These are phyloP conservation scores for Thinopyrum obtusiflorum DNA, from an alignment of 202 grass and related monocot species.

Conservation along the genomic window DNA sequence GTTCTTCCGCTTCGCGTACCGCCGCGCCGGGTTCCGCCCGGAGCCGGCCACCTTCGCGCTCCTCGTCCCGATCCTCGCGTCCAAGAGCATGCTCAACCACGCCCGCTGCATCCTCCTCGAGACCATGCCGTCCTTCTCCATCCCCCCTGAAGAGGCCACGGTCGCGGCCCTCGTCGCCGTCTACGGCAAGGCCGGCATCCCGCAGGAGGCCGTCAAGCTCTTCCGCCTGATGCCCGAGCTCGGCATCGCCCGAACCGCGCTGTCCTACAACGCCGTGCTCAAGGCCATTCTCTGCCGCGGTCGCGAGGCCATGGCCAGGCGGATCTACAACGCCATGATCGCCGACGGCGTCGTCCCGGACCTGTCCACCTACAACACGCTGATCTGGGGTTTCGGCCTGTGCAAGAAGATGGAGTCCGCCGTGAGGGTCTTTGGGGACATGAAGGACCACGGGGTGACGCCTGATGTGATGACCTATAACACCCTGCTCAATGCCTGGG, in stretches of 20 bases:
- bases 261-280: conserved; percentile 76
- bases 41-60: conserved; percentile 55
- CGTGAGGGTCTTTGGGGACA: conserved; percentile 62
- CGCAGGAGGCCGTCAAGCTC: conserved; percentile 79
- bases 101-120: conserved; percentile 91
- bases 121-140: conserved; percentile 62
- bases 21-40: conserved; percentile 72
- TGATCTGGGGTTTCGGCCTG: conserved; percentile 88
- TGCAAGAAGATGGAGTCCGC: conserved; percentile 73
- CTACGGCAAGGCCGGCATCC: conserved; percentile 64
- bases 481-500: conserved; percentile 72
- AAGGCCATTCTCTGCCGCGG: conserved; percentile 81
- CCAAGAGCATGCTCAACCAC: conserved; percentile 82
- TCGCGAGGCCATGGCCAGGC: conserved; percentile 71
- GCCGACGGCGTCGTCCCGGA: conserved; percentile 45
- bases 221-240: conserved; percentile 86
- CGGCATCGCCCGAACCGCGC: conserved; percentile 52
- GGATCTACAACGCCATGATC: conserved; percentile 84
- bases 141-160: conserved; percentile 58
- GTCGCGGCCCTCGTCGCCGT: conserved; percentile 61
- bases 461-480: conserved; percentile 72
- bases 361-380: conserved; percentile 72
- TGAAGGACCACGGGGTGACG: conserved; percentile 59
- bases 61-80: conserved; percentile 63
- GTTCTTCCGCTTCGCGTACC: conserved; percentile 95